A percentile compares a stretch with the other conserved stretches of the same genome.
These are phyloP conservation scores for Epichloe sibirici DNA, from an alignment of 2,329 filamentous ascomycete species.

Conservation along the genomic window DNA sequence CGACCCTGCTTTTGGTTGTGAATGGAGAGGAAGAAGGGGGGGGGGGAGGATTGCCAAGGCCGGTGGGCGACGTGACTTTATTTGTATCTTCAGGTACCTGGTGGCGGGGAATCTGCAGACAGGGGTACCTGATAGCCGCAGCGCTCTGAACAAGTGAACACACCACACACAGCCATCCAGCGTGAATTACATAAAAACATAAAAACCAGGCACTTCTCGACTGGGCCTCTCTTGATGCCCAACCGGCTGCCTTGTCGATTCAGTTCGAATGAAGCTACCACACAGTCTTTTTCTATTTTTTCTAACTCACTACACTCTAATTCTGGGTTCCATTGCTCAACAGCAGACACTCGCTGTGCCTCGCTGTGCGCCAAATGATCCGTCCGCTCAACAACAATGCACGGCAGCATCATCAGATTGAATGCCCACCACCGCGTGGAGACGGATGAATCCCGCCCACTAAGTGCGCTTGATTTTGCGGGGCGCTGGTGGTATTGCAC, in stretches of 20 bases:
- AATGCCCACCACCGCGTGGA: not conserved
- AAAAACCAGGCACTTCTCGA: too few species aligned
- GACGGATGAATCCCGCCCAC: not conserved
- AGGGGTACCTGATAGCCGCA: conserved; percentile 6
- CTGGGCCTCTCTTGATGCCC: not conserved
- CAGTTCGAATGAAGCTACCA: too few species aligned
- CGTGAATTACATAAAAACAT: too few species aligned
- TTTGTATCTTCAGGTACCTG: conserved; percentile 3
- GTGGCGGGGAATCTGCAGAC: conserved; percentile 7
- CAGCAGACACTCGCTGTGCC: too few species aligned
- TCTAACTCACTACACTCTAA: too few species aligned
- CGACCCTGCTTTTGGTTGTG: conserved; percentile 43
- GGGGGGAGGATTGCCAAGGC: conserved; percentile 11
- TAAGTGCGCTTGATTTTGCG: not conserved
- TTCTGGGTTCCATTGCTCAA: too few species aligned
- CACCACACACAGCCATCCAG: not conserved
- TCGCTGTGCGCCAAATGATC: too few species aligned
- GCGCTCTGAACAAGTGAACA: not conserved
- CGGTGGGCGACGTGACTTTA: conserved; percentile 6
- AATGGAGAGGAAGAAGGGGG: conserved; percentile 36
- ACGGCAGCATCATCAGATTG: not conserved
- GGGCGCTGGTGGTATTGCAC: not conserved
- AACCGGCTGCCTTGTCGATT: too few species aligned
- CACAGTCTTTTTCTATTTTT: too few species aligned
- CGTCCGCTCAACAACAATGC: too few species aligned